phyloP scores from a whole-genome alignment of 495 filamentous ascomycete species.

The Sporormia fimetaria region DNA sequence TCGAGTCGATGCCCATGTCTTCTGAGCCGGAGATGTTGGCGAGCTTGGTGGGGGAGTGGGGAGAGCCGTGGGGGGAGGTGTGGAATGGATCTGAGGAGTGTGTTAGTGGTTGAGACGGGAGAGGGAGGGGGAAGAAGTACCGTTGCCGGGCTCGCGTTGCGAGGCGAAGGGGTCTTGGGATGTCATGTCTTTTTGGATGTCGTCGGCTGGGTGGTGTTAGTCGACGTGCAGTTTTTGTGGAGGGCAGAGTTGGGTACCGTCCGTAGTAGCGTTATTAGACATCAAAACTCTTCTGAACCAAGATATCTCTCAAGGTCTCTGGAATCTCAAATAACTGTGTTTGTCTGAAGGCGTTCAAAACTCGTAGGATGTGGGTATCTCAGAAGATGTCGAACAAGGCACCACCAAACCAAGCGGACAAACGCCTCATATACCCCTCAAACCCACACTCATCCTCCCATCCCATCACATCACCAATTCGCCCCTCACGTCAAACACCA shows the following conservation, averaged over 20 bases:
- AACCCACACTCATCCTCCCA: no score
- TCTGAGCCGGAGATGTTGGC: conserved; percentile 19
- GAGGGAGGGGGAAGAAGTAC: conserved; percentile 1
- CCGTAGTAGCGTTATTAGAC: conserved; percentile 1
- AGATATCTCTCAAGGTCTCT: no score
- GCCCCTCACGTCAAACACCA: no score
- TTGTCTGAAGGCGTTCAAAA: no score
- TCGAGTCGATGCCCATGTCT: conserved; percentile 19
- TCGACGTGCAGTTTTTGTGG: background rate
- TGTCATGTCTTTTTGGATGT: conserved; percentile 15
- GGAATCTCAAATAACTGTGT: no score
- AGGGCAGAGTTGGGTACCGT: background rate
- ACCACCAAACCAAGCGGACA: no score
- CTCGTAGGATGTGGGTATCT: no score
- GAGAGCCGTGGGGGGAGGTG: conserved; percentile 16
- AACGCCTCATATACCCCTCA: no score
- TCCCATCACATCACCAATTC: no score
- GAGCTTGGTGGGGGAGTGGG: conserved; percentile 25
- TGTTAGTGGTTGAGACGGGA: conserved; percentile 1
- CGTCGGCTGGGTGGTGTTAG: background rate
- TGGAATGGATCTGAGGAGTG: background rate
- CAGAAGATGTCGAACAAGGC: no score
- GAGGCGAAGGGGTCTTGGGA: conserved; percentile 14
- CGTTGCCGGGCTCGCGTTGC: conserved; percentile 6
- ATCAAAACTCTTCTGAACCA: background rate